Percentiles rank a stretch among this genome's conserved stretches.
These are phyloP conservation scores for Glycine soja DNA, from an alignment of 306 rosid genomes.

Conservation along the genomic window DNA sequence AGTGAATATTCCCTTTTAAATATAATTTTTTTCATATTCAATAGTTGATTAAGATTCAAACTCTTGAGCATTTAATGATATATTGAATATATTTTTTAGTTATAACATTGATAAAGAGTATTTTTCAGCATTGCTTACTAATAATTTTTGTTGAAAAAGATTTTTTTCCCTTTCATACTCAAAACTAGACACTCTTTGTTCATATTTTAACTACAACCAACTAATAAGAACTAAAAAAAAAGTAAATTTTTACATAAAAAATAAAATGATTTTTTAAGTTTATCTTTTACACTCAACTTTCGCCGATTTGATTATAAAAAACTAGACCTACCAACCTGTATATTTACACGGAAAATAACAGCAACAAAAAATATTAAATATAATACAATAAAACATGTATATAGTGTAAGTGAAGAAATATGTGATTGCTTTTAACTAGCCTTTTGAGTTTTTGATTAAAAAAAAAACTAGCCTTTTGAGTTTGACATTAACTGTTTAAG, in stretches of 20 bases:
- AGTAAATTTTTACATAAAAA: not conserved
- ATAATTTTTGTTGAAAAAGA: too few species aligned
- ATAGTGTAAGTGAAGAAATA: not conserved
- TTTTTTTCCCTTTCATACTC: too few species aligned
- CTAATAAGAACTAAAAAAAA: not conserved
- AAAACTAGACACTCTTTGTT: not conserved
- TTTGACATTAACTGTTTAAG: not conserved
- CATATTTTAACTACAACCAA: not conserved
- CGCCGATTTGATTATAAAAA: too few species aligned
- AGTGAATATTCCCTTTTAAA: too few species aligned
- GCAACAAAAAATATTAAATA: not conserved
- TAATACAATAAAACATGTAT: too few species aligned
- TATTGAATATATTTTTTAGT: too few species aligned
- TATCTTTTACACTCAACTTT: not conserved
- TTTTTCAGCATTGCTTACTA: too few species aligned
- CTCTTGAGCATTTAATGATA: too few species aligned
- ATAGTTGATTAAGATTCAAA: too few species aligned
- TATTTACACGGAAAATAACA: not conserved
- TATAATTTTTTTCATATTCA: too few species aligned
- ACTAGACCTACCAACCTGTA: not conserved
- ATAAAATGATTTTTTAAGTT: not conserved
- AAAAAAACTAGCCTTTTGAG: too few species aligned
- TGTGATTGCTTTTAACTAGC: not conserved
- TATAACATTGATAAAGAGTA: too few species aligned
- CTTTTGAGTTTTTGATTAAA: not conserved